A percentile compares a stretch with the other conserved stretches of the same genome.
Conservation (phyloP, 139 green algal species). For the Chlamydomonas urium region DNA sequence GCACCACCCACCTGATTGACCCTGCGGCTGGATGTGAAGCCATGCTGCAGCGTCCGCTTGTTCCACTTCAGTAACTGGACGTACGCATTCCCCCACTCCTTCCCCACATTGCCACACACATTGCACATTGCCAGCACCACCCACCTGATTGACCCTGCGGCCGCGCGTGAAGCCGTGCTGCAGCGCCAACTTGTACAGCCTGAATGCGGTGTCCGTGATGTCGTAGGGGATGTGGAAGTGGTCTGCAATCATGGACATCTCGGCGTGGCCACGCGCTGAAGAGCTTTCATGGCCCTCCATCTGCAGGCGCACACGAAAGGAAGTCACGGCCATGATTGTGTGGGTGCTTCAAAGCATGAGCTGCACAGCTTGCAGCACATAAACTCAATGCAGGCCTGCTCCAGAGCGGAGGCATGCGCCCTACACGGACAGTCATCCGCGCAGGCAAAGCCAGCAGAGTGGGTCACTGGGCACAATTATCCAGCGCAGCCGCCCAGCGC, state of each 20-base stretch:
- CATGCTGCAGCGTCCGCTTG: conserved; percentile 78
- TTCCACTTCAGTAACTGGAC: too few species aligned
- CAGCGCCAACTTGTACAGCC: conserved; percentile 84
- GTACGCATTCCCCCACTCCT: too few species aligned
- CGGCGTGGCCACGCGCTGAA: conserved; percentile 62
- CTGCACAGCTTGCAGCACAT: not conserved
- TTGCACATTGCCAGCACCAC: not conserved
- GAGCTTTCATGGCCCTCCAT: conserved; percentile 22
- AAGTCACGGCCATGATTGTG: not conserved
- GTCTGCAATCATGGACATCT: conserved; percentile 78
- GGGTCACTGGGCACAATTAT: not conserved
- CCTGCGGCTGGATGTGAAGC: conserved; percentile 89
- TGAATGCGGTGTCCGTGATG: conserved; percentile 57
- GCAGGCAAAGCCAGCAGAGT: not conserved
- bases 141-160: conserved; percentile 71
- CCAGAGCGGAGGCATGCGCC: not conserved
- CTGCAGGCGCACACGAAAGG: conserved; percentile 5
- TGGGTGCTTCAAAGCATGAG: not conserved
- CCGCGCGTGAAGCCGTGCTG: conserved; percentile 91
- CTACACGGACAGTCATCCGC: not conserved
- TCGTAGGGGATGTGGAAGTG: conserved; percentile 78
- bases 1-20: conserved; percentile 59
- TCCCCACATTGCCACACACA: too few species aligned
- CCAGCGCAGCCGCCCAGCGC: not conserved
- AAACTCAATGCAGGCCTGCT: not conserved